These are phyloP conservation scores for Exophiala alcalophila DNA, from an alignment of 2,329 filamentous ascomycete genomes.

Conservation along the genomic window DNA sequence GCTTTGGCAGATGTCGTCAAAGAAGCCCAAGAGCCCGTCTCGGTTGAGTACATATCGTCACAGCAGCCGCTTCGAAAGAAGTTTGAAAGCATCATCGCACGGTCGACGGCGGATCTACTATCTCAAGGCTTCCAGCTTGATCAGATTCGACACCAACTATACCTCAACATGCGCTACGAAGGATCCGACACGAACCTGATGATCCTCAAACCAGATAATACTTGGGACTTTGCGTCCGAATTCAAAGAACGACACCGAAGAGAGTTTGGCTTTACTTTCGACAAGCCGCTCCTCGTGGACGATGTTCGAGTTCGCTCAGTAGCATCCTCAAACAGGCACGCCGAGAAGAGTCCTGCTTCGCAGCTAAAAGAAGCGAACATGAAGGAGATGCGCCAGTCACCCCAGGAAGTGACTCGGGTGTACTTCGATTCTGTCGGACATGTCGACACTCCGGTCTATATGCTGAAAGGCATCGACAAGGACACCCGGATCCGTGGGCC, in stretches of 20 bases:
- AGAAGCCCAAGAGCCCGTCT: slow-evolving; percentile 31
- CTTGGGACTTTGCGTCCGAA: slow-evolving; percentile 75
- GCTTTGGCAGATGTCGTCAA: slow-evolving; percentile 42
- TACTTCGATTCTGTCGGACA: slow-evolving; percentile 37
- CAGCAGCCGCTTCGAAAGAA: slow-evolving; percentile 58
- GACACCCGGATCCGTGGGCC: slow-evolving; percentile 34
- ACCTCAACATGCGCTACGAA: slow-evolving; percentile 50
- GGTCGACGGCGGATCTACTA: slow-evolving; percentile 44
- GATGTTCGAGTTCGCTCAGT: slow-evolving; percentile 80
- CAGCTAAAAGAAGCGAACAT: slow-evolving; percentile 10
- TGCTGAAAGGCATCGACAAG: slow-evolving; percentile 37
- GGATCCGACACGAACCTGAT: slow-evolving; percentile 51
- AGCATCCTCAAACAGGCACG: slow-evolving; percentile 56
- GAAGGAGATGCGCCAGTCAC: slow-evolving; percentile 1
- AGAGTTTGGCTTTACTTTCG: slow-evolving; percentile 87
- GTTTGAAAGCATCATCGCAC: slow-evolving; percentile 71
- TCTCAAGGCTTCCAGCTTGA: slow-evolving; percentile 44
- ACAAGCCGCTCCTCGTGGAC: slow-evolving; percentile 82
- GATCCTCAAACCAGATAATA: slow-evolving; percentile 59
- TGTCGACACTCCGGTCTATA: slow-evolving; percentile 38
- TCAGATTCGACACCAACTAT: slow-evolving; percentile 44
- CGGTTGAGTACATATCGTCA: slow-evolving; percentile 24
- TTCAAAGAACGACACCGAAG: slow-evolving; percentile 84
- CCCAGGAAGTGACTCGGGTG: slow-evolving; percentile 23
- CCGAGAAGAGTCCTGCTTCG: slow-evolving; percentile 67